Evolutionary conservation across 1,284 basidiomycete genomes (phyloP), one percentile per base, ranked within the genome.

Genomic region (Agaricales sp.): DNA sequence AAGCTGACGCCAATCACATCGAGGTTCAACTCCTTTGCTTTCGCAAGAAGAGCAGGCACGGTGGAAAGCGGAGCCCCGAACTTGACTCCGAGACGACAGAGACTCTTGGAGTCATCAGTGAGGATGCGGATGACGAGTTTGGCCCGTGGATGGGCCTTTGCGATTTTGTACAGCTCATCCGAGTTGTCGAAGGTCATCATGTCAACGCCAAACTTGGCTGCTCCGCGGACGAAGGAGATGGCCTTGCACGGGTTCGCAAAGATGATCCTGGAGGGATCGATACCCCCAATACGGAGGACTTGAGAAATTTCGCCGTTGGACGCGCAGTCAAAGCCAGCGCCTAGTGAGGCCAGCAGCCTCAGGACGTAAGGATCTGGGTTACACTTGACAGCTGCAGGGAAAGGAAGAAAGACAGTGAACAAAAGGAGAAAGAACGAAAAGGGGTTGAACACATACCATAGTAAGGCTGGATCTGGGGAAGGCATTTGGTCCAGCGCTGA

Each of bases 181-280:
- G 79, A 78, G 67, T 99, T 99, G 71, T 99, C 96, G 62, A 99
- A 99, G 0, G 95, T 98, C 90, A 97, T 97, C 69, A 82, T 82
- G 59, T 90, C 78, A 45, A 99, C 92, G 20, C 87, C 85, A 22
- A 75, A 67, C 55, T 77, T 78, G 30, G 82, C 81, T 12, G 96
- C 90, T 57, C 82, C 81, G 51, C 92, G 88, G 56, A 99, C 80
- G 68, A 96, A 97, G 4, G 92, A 95, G 4, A 81, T 76, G 1
- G 95, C 92, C 71, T 99, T 99, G 84, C 95, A 99, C 0, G 96
- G 96, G 69, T 99, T 99, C 57, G 96, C 96, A 63, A 94, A 99
- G 62, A 99, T 92, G 73, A 99, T 90, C 52, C 88, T 79, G 16
- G 74, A 73, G 1, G 92, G 82, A 50, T 76, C 72, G 50, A 89